Evolutionary conservation across 2,329 filamentous ascomycete genomes (phyloP), one percentile per base, ranked within the genome.

Genomic region (Fusarium tjaetaba): DNA sequence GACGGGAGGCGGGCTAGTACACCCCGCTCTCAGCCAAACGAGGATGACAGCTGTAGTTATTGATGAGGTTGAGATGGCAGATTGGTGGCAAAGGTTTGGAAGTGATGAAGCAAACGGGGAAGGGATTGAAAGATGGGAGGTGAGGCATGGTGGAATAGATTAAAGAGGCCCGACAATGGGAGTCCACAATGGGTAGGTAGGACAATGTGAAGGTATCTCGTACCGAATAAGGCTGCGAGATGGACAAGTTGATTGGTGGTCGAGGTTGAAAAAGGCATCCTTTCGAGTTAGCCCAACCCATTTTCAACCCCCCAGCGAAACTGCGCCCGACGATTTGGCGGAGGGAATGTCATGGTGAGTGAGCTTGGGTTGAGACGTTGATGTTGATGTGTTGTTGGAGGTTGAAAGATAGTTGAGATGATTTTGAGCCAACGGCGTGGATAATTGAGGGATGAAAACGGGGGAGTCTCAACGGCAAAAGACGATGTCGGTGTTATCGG

Each of bases 231-330:
- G 71, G 71, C 71, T 73, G 58, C 7, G 59, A 26, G 36, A 48
- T 55, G 30, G 38, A 20, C 46, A 52, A 58, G 51, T 58, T 73
- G 71, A 73, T 73, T 73, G 71, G 71, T 28, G 61, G 48, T 74
- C 22, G 57, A 59, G 55, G 55, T 63, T 74, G 68, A 68, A 65
- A 68, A 68, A 64, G 71, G 71, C 67, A 42, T 60, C 51, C 69
- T 43, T 68, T 58, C 30, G 65, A 58, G 48, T 58, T 51, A 73
- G 49, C 55, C 59, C 48, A 55, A 41, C 59, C 34, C 64, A 57
- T 74, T 70, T 73, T 73, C 71, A 73, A 74, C 51, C 71, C 71
- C 71, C 71, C 56, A 48, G 59, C 24, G 30, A 69, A 38, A 52
- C 39, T 5, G 49, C 46, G 49, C 36, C 55, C 49, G 48, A 49